Percentiles rank a stretch among this genome's conserved stretches.
Evolutionary conservation across 2,329 filamentous ascomycete genomes (phyloP).

Genomic region (Juglanconis oblonga): DNA sequence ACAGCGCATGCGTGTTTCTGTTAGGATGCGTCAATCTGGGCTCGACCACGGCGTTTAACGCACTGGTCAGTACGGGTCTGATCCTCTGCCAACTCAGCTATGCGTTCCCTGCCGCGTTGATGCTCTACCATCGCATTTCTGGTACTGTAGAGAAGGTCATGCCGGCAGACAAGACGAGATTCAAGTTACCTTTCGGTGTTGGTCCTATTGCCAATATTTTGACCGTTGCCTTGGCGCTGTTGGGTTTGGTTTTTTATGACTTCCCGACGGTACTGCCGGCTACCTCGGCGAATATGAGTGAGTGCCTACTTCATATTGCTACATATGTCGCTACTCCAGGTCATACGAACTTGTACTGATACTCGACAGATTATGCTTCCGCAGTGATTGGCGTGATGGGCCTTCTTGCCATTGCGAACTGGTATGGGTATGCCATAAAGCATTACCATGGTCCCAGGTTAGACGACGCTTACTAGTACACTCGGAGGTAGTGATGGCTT

Average conservation of each 20-base stretch:
- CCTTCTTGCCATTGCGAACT: constrained; percentile 8
- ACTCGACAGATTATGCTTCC: constrained; percentile 9
- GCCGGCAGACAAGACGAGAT: background rate
- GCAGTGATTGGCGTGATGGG: constrained; percentile 15
- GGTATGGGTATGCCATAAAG: constrained; percentile 12
- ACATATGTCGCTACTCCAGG: background rate
- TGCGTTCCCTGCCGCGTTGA: constrained; percentile 13
- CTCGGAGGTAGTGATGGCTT: no score
- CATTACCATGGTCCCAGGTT: constrained; percentile 13
- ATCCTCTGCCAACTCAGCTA: constrained; percentile 17
- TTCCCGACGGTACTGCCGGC: constrained; percentile 11
- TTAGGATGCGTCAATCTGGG: constrained; percentile 14
- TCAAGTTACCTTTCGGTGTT: background rate
- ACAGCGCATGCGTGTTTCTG: constrained; percentile 5
- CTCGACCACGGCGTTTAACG: constrained; percentile 13
- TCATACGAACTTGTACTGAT: background rate
- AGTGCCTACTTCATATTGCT: background rate
- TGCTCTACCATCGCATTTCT: constrained; percentile 5
- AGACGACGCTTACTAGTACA: background rate
- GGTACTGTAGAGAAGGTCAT: constrained; percentile 3
- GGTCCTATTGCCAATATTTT: constrained; percentile 7
- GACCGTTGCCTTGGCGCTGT: constrained; percentile 8
- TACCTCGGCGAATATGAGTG: constrained; percentile 14
- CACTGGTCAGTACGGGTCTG: constrained; percentile 14
- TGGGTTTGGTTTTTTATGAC: constrained; percentile 14